Evolutionary conservation across 768 basidiomycete genomes (phyloP).

Genomic region (Tulasnella sp.): DNA sequence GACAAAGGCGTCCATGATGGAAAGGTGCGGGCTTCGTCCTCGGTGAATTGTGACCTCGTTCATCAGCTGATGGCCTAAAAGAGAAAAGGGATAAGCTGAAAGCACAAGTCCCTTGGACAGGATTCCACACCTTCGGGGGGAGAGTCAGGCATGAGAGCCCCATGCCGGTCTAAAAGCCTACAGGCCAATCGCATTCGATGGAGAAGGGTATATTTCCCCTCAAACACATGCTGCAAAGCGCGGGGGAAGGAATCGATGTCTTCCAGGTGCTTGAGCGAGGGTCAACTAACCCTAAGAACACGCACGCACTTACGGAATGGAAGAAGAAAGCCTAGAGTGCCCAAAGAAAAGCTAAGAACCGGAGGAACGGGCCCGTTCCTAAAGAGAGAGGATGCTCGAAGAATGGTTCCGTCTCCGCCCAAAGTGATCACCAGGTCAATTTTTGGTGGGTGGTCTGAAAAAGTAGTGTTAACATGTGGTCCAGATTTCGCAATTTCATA

Average conservation of each 20-base stretch:
- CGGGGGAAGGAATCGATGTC: conserved; percentile 85
- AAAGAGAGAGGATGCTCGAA: conserved; percentile 90
- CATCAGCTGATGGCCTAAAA: conserved; percentile 92
- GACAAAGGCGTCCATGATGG: conserved; percentile 89
- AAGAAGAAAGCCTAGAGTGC: conserved; percentile 86
- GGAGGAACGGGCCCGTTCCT: conserved; percentile 89
- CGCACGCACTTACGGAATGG: conserved; percentile 75
- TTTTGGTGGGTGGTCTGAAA: conserved; percentile 45
- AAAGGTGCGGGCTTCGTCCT: conserved; percentile 85
- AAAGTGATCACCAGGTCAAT: conserved; percentile 88
- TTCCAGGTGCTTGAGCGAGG: conserved; percentile 37
- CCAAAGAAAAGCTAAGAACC: conserved; percentile 87
- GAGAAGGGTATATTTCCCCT: conserved; percentile 74
- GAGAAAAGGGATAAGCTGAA: background rate
- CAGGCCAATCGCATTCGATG: conserved; percentile 89
- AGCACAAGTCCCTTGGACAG: background rate
- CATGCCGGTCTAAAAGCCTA: conserved; percentile 62
- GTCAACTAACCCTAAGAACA: background rate
- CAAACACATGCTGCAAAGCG: conserved; percentile 74
- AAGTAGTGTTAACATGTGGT: background rate
- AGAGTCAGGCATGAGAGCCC: conserved; percentile 45
- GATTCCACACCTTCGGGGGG: conserved; percentile 6
- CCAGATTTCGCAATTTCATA: background rate
- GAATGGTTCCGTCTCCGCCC: conserved; percentile 92
- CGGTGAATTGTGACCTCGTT: conserved; percentile 93